Evolutionary conservation across 257 asterid species (phyloP).

Genomic region (Nicotiana tomentosiformis): DNA sequence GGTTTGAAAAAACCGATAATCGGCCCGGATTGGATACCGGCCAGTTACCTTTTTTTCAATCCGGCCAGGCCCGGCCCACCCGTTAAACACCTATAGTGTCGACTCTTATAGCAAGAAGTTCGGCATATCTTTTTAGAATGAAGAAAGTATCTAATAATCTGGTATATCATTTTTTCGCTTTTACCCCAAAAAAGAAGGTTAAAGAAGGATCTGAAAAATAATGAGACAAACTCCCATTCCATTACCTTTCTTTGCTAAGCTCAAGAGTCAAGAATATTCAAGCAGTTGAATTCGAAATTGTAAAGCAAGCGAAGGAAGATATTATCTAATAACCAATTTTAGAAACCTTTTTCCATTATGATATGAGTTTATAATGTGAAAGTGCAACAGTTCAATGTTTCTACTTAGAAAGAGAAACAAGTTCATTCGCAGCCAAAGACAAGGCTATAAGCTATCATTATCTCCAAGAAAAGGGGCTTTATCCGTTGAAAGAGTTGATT

Average conservation of each 20-base stretch:
- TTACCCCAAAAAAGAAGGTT: background rate
- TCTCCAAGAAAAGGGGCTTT: background rate
- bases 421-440: background rate
- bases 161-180: background rate
- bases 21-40: too few relatives aligned
- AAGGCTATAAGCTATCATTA: background rate
- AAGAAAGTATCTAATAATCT: background rate
- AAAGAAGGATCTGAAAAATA: background rate
- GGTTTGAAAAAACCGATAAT: too few relatives aligned
- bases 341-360: background rate
- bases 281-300: background rate
- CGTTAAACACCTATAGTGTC: background rate
- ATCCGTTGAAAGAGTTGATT: too few relatives aligned
- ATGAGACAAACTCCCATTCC: too few relatives aligned
- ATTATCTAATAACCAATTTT: background rate
- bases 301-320: background rate
- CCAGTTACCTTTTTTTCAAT: too few relatives aligned
- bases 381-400: background rate
- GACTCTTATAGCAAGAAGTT: background rate
- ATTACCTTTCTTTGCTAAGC: background rate
- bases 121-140: background rate
- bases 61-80: too few relatives aligned
- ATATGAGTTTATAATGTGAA: background rate
- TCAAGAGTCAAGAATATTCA: background rate
- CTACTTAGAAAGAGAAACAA: background rate